Conservation (phyloP, 139 green algal genomes). For the Pleodorina starrii region DNA sequence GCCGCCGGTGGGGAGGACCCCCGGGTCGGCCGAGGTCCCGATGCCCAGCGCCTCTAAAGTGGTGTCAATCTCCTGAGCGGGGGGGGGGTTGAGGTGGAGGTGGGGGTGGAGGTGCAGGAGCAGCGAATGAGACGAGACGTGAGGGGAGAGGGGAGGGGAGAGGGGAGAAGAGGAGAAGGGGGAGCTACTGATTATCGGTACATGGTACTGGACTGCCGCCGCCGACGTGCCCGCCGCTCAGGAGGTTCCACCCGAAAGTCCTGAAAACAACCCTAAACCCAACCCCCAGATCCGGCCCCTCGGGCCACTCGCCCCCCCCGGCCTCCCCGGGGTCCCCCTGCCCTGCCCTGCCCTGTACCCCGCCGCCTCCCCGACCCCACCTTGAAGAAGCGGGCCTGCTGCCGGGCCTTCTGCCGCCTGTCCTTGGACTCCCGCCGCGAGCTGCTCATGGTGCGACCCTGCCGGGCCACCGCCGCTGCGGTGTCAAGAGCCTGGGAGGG, state of each 20-base stretch:
- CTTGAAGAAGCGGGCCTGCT: conserved; percentile 48
- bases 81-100: background rate
- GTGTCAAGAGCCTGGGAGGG: background rate
- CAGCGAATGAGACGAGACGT: no score
- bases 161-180: no score
- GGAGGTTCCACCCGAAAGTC: no score
- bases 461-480: background rate
- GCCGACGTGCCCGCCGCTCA: no score
- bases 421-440: conserved; percentile 25
- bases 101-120: background rate
- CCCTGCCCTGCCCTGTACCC: no score
- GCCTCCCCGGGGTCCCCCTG: no score
- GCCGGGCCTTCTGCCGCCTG: conserved; percentile 32
- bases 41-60: conserved; percentile 49
- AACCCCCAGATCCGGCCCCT: no score
- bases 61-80: conserved; percentile 39
- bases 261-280: background rate
- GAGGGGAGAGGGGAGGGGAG: no score
- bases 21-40: background rate
- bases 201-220: no score
- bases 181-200: no score
- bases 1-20: background rate
- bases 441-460: background rate
- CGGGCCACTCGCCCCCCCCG: no score
- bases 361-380: background rate